Percentiles rank a stretch among this genome's conserved stretches.
Evolutionary conservation across 2,329 filamentous ascomycete species (phyloP).

Genomic region (Nemania abortiva): DNA sequence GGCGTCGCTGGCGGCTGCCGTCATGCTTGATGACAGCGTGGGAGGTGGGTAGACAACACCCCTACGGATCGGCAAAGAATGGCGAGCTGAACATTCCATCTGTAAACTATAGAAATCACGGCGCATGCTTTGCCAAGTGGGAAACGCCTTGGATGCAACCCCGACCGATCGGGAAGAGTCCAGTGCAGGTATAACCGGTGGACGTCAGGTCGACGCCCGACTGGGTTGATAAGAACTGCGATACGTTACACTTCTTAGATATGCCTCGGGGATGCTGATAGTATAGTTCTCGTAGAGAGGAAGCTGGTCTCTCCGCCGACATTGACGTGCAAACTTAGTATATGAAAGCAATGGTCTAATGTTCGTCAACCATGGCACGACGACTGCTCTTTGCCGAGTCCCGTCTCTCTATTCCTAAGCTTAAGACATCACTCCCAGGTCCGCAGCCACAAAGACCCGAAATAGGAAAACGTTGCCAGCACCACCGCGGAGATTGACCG

Average conservation of each 20-base stretch:
- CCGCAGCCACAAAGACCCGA: not conserved
- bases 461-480: not conserved
- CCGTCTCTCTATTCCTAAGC: not conserved
- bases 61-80: slow-evolving; percentile 8
- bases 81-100: not conserved
- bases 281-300: not conserved
- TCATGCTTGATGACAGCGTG: not conserved
- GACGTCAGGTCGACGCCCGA: not conserved
- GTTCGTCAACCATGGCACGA: not conserved
- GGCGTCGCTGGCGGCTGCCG: not conserved
- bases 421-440: not conserved
- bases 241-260: slow-evolving; percentile 4
- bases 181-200: not conserved
- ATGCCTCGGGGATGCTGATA: not conserved
- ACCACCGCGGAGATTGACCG: not conserved
- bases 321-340: no score
- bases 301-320: no score
- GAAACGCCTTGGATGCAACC: not conserved
- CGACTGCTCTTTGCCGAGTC: not conserved
- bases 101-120: not conserved
- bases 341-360: no score
- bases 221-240: not conserved
- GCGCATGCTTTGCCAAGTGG: slow-evolving; percentile 1
- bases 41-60: not conserved
- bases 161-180: not conserved